These are phyloP conservation scores for Laburnicola sp. DNA, from an alignment of 2,329 filamentous ascomycete genomes.

Conservation along the genomic window DNA sequence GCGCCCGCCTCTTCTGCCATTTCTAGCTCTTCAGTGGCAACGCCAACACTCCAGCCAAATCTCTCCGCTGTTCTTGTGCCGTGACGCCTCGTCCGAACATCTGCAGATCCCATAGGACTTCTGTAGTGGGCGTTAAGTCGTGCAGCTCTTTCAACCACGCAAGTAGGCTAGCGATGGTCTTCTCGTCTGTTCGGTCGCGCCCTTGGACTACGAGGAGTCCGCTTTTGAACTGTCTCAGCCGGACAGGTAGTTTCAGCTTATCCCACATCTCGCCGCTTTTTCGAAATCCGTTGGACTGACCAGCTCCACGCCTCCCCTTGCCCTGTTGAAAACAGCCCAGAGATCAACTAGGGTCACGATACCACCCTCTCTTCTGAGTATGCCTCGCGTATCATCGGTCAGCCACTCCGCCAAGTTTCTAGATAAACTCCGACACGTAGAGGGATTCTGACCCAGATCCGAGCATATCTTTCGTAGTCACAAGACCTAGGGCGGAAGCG, in stretches of 20 bases:
- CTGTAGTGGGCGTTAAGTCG: conserved; percentile 63
- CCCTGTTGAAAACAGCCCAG: conserved; percentile 78
- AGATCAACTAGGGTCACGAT: conserved; percentile 47
- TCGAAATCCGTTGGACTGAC: conserved; percentile 91
- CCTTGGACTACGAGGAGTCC: conserved; percentile 94
- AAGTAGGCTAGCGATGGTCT: conserved; percentile 76
- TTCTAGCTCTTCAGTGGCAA: conserved; percentile 91
- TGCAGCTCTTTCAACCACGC: conserved; percentile 78
- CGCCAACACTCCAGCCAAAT: conserved; percentile 96
- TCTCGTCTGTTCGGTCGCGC: conserved; percentile 84
- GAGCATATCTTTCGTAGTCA: conserved; percentile 95
- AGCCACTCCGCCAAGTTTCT: conserved; percentile 46
- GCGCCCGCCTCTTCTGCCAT: conserved; percentile 93
- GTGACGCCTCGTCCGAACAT: conserved; percentile 83
- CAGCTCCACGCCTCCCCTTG: conserved; percentile 88
- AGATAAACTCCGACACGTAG: conserved; percentile 70
- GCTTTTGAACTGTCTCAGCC: conserved; percentile 85
- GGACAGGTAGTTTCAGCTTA: conserved; percentile 79
- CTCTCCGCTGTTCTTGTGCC: conserved; percentile 84
- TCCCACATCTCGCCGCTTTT: conserved; percentile 88
- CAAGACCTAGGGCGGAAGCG: conserved; percentile 78
- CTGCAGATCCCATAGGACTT: conserved; percentile 74
- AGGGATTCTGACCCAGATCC: conserved; percentile 75
- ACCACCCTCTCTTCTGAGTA: conserved; percentile 43
- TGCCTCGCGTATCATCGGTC: conserved; percentile 43